Evolutionary conservation across 2,329 filamentous ascomycete species (phyloP).

Genomic region (Metarhizium sp.): DNA sequence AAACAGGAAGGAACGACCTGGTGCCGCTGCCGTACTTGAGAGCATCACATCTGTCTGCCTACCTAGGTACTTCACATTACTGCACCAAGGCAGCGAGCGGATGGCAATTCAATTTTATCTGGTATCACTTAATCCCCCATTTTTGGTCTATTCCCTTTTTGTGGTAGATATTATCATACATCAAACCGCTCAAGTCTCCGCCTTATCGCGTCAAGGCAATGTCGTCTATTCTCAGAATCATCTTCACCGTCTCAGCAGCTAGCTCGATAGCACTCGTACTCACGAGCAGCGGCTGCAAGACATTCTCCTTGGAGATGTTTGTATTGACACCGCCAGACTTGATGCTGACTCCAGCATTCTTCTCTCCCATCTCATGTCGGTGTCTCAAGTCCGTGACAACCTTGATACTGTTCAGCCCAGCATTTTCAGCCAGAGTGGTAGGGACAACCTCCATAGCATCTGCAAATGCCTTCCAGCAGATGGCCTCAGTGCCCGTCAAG

Average conservation of each 20-base stretch:
- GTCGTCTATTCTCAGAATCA: constrained; percentile 64
- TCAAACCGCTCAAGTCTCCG: constrained; percentile 19
- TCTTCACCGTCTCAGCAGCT: constrained; percentile 97
- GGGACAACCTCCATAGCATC: constrained; percentile 96
- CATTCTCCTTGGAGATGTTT: constrained; percentile 94
- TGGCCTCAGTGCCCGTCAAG: constrained; percentile 83
- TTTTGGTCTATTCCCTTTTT: constrained; percentile 11
- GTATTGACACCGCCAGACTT: constrained; percentile 94
- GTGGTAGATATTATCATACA: constrained; percentile 26
- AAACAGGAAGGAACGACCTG: not conserved
- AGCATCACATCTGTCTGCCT: not conserved
- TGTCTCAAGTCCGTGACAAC: constrained; percentile 94
- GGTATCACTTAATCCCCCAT: constrained; percentile 6
- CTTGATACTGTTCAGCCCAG: constrained; percentile 95
- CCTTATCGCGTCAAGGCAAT: constrained; percentile 52
- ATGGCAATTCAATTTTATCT: not conserved
- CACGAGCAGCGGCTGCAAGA: constrained; percentile 89
- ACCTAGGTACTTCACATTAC: not conserved
- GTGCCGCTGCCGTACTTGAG: not conserved
- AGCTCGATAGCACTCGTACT: constrained; percentile 97
- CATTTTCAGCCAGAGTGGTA: constrained; percentile 93
- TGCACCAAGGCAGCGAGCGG: not conserved
- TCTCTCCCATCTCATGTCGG: constrained; percentile 89
- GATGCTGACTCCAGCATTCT: constrained; percentile 95
- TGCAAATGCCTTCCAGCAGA: constrained; percentile 98